Evolutionary conservation across 2,329 filamentous ascomycete species (phyloP), one percentile per base, ranked within the genome.

Genomic region (Blastomyces gilchristii): DNA sequence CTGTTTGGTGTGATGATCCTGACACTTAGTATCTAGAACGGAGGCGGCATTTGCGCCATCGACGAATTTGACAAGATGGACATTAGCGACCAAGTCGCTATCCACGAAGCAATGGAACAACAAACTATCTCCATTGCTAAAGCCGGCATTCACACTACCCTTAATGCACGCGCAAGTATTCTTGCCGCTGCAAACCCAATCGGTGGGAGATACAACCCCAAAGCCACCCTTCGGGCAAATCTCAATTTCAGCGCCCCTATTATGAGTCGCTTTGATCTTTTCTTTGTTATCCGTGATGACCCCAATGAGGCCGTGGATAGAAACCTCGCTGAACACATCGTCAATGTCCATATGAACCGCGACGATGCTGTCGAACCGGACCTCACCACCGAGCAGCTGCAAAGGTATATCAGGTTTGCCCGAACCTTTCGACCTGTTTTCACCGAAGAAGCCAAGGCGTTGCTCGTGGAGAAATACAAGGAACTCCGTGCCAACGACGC

Each of bases 1-100:
- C 34, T 7, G 34, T 56, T 41, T 41, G n/a, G 39, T 18, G 16
- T n/a, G 14, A n/a, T 31, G 28, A 18, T 45, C 39, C 67, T 67
- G 54, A 65, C 47, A 58, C 39, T 45, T 16, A 47, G 31, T 14
- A 28, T 50, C 0, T 60, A 77, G 75, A 77, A 77, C 50, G 85
- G 97, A 71, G 97, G 96, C 68, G 94, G 94, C 62, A 95, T 97
- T 70, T 99, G 94, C 76, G 92, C 91, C 64, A 99, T 99, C 73
- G 94, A 99, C 73, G 94, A 99, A 74, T 99, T 99, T 70, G 94
- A 99, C 84, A 99, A 99, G 80, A 99, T 99, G 94, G 94, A 99
- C 71, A 89, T 99, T 66, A 86, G 81, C 61, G 94, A 99, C 74
- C 94, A 99, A 78, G 94, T 99, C 62, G 94, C 94, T 68, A 99